Evolutionary conservation across 352 stramenopile species (phyloP), one percentile per base, ranked within the genome.

Genomic region (Elongisporangium anandrum): DNA sequence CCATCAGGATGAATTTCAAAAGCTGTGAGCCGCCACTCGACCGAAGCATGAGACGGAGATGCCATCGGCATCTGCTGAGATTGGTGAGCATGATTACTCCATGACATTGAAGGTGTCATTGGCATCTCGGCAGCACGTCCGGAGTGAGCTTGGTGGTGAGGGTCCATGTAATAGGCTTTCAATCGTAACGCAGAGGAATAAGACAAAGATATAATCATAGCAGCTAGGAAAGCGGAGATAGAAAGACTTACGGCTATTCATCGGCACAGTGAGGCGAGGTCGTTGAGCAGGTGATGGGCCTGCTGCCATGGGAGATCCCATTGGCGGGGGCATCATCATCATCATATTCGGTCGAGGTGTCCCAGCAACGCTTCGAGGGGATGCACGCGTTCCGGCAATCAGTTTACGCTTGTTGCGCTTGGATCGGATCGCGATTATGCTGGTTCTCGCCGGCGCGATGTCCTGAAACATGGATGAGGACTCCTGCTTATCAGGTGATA

Each of bases 391-490:
- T 0, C 38, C 65, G 45, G 56, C 68, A 61, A 82, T 74, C n/a
- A 93, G 69, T 52, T 90, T 94, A 39, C 90, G 71, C 68, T 97
- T 97, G 69, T 97, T 98, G 19, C 94, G 88, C 78, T 99, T 99
- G 17, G 90, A 98, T 34, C 92, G 89, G 54, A 98, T 93, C 3
- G 90, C 84, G 56, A 99, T 96, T 19, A 94, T 64, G n/a, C 73
- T 80, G 51, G 84, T 97, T 23, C 82, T 81, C 48, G 80, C 91
- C 9, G 89, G 82, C 41, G 91, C 91, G 53, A 98, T 94, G 60
- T 98, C 90, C 64, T 92, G 81, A 59, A 92, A 95, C 77, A 93
- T 92, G 39, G 75, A 79, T 45, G 78, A 88, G 21, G 75, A 77
- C 34, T 96, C 82, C 52, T 92, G 72, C 22, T 87, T 88, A 58